A percentile compares a stretch with the other conserved stretches of the same genome.
phyloP scores from a whole-genome alignment of 108 stramenopile genomes.

The Schizochytrium sp. region DNA sequence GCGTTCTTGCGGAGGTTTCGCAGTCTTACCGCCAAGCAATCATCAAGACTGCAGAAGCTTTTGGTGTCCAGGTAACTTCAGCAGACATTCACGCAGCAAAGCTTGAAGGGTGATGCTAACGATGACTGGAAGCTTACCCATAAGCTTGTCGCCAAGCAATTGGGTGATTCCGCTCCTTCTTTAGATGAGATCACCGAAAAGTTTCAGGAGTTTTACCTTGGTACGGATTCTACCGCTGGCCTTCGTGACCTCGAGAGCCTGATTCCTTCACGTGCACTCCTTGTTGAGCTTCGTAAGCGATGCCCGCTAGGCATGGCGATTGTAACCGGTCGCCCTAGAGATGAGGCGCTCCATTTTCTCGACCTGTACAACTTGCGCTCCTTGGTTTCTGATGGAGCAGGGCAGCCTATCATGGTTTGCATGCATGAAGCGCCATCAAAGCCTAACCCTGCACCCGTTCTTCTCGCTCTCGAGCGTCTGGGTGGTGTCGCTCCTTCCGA shows the following conservation, averaged over 20 bases:
- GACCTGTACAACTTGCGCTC: conserved; percentile 72
- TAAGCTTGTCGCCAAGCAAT: conserved; percentile 75
- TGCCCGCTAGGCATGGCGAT: conserved; percentile 76
- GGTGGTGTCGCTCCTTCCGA: conserved; percentile 72
- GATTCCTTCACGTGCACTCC: conserved; percentile 77
- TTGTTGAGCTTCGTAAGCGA: conserved; percentile 79
- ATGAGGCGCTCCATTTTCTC: conserved; percentile 86
- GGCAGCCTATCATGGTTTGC: conserved; percentile 73
- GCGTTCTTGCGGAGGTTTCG: conserved; percentile 89
- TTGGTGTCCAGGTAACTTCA: conserved; percentile 79
- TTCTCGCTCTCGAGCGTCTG: conserved; percentile 74
- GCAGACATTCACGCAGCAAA: conserved; percentile 82
- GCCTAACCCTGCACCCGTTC: conserved; percentile 85
- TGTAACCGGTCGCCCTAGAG: conserved; percentile 87
- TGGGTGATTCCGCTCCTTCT: conserved; percentile 72
- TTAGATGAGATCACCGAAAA: conserved; percentile 85
- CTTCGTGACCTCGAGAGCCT: conserved; percentile 82
- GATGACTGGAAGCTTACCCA: conserved; percentile 90
- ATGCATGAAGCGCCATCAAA: conserved; percentile 93
- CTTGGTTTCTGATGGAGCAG: conserved; percentile 74
- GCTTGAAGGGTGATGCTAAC: conserved; percentile 86
- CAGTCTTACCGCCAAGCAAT: conserved; percentile 84
- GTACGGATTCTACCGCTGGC: conserved; percentile 69
- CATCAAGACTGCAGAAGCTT: conserved; percentile 80
- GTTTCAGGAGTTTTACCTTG: conserved; percentile 89